Evolutionary conservation across 345 rosid species (phyloP).

Genomic region (Trapa bicornis): DNA sequence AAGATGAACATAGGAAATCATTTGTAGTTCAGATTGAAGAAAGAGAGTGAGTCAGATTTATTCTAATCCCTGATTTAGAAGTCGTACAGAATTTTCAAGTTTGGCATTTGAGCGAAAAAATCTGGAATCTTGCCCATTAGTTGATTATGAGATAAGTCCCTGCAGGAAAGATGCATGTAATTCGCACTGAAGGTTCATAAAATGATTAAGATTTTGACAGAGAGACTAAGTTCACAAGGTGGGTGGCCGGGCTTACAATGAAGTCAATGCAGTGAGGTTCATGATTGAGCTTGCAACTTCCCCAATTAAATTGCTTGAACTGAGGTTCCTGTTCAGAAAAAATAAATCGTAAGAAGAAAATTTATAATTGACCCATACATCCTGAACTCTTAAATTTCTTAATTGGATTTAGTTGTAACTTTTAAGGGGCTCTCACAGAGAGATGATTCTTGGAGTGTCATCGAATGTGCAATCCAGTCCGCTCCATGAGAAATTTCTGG

Average conservation of each 20-base stretch:
- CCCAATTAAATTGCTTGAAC: constrained; percentile 23
- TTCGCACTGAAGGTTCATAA: background rate
- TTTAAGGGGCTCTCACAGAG: constrained; percentile 22
- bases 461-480: constrained; percentile 14
- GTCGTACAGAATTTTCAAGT: constrained; percentile 17
- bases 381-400: background rate
- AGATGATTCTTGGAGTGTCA: constrained; percentile 19
- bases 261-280: constrained; percentile 12
- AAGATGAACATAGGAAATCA: background rate
- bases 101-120: constrained; percentile 15
- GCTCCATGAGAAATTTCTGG: constrained; percentile 7
- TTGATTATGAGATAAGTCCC: constrained; percentile 26
- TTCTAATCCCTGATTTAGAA: background rate
- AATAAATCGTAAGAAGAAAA: background rate
- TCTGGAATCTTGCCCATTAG: constrained; percentile 19
- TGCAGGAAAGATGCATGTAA: background rate
- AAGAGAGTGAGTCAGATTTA: background rate
- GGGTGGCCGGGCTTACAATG: constrained; percentile 17
- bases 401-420: background rate
- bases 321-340: constrained; percentile 16
- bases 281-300: constrained; percentile 7
- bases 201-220: background rate
- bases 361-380: background rate
- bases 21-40: background rate
- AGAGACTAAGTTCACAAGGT: background rate